Percentiles rank a stretch among this genome's conserved stretches.
phyloP scores from a whole-genome alignment of 2,329 filamentous ascomycete species.

The Xylaria hypoxylon region DNA sequence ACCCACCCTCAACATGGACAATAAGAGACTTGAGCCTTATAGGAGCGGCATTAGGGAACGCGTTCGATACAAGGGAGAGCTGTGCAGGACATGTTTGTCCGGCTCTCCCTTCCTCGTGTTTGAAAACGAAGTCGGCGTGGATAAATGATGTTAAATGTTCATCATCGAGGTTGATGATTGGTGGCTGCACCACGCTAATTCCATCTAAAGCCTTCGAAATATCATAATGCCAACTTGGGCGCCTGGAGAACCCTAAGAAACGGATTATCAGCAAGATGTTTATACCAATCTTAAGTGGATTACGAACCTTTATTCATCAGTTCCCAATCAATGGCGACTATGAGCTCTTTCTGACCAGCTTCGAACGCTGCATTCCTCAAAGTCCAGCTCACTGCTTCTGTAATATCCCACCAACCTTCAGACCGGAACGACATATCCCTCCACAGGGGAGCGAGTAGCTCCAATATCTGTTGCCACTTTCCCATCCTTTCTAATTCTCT shows the following conservation, averaged over 20 bases:
- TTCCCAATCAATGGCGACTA: conserved; percentile 74
- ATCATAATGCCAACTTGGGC: conserved; percentile 71
- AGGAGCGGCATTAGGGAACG: conserved; percentile 63
- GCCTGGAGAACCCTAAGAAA: conserved; percentile 63
- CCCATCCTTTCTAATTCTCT: conserved; percentile 64
- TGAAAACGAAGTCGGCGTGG: conserved; percentile 68
- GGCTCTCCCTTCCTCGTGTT: conserved; percentile 68
- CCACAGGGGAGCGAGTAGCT: conserved; percentile 68
- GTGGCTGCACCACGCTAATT: conserved; percentile 58
- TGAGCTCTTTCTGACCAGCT: conserved; percentile 64
- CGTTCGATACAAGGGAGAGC: conserved; percentile 67
- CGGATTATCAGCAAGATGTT: conserved; percentile 42
- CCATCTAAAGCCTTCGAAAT: conserved; percentile 67
- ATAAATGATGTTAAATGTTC: conserved; percentile 66
- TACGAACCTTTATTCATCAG: conserved; percentile 67
- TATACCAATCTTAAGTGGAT: neutral
- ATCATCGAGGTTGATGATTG: conserved; percentile 63
- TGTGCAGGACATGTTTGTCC: conserved; percentile 70
- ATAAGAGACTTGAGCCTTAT: conserved; percentile 64
- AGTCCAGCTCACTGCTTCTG: conserved; percentile 72
- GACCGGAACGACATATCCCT: conserved; percentile 65
- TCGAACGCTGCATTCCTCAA: conserved; percentile 67
- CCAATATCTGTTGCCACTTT: conserved; percentile 66
- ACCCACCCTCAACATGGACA: conserved; percentile 67
- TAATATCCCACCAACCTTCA: conserved; percentile 70